Conservation (phyloP, 805 yeast species). For the Pichia thaimueangensis region DNA sequence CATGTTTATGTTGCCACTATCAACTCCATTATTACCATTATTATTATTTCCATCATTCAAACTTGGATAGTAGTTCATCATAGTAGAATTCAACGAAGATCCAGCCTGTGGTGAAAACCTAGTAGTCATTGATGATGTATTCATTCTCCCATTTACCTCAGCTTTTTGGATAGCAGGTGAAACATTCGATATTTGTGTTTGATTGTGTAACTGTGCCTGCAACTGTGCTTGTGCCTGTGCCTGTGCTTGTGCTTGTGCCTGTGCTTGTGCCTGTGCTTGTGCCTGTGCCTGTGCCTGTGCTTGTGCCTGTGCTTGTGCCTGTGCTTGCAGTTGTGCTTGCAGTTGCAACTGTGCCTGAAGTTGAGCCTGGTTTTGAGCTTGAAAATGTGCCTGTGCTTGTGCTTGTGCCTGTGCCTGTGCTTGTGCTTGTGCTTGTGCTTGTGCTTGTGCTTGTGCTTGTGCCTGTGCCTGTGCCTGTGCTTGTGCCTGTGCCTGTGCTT, state of each 20-base stretch:
- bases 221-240: conserved; percentile 10
- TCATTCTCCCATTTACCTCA: conserved; percentile 19
- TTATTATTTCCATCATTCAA: not conserved
- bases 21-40: not conserved
- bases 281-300: conserved; percentile 4
- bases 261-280: conserved; percentile 19
- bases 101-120: conserved; percentile 28
- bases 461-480: conserved; percentile 8
- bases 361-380: conserved; percentile 17
- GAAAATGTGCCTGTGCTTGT: conserved; percentile 7
- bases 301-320: conserved; percentile 7
- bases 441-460: conserved; percentile 10
- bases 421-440: conserved; percentile 11
- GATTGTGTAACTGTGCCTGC: conserved; percentile 16
- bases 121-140: conserved; percentile 21
- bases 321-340: conserved; percentile 14
- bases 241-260: conserved; percentile 7
- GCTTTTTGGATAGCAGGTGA: conserved; percentile 7
- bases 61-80: not conserved
- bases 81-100: conserved; percentile 1
- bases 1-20: not conserved
- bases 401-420: conserved; percentile 10
- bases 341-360: conserved; percentile 15
- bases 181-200: not conserved
- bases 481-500: conserved; percentile 5